Evolutionary conservation across 2,329 filamentous ascomycete genomes (phyloP), one percentile per base, ranked within the genome.

Genomic region (Aplosporella prunicola): DNA sequence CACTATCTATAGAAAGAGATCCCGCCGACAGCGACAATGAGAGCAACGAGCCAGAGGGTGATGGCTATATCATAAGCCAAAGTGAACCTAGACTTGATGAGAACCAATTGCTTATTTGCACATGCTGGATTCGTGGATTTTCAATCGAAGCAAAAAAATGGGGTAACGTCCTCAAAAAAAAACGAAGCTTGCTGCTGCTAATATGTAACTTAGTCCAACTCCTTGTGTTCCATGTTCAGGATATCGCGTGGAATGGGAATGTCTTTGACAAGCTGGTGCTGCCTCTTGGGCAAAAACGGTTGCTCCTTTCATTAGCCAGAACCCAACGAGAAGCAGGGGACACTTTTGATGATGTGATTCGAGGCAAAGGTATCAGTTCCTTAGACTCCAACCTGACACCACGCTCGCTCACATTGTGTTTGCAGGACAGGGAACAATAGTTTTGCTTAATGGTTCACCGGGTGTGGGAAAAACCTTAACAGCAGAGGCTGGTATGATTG

Each of bases 251-350:
- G 51, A 53, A 55, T 34, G 44, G 51, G 25, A 39, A 45, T 7
- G 51, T 54, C 1, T 58, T 56, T 42, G 44, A 51, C 11, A 47
- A 42, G 13, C 44, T 58, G 9, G 48, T 56, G 16, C 47, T 58
- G 9, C 49, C 50, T 6, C 35, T 45, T 14, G 47, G 46, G 7
- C 48, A 53, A 29, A 55, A 55, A 32, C 45, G 51, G 20, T 44
- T 55, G 15, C 48, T 56, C 16, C 41, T 49, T 14, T 49, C 53
- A 1, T 50, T 55, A 16, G 50, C 50, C 7, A 41, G 47, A 25
- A 51, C 41, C 27, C 50, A 55, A 24, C 38, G 47, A 20, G n/a
- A n/a, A 16, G 32, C 11, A 43, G 41, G 40, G 17, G 41, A 42
- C 6, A 11, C 38, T 8, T 43, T 56, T 22, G 52, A 55, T 30